phyloP scores from a whole-genome alignment of 768 basidiomycete species.

The Boletellus sp. region DNA sequence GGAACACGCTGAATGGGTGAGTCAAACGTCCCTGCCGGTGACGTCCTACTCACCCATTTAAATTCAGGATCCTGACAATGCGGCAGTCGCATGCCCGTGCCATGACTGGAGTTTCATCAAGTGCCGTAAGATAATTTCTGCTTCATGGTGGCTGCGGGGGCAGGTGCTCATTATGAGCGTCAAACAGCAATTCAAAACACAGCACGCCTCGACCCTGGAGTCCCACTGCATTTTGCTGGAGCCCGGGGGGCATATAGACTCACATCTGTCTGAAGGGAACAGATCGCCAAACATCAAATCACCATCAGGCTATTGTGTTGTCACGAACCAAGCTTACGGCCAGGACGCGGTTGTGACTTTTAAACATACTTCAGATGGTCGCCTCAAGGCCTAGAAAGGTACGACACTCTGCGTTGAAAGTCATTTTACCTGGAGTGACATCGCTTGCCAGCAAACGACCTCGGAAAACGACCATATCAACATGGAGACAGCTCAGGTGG shows the following conservation, averaged over 20 bases:
- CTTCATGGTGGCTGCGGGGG: no score
- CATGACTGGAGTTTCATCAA: not conserved
- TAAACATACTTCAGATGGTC: not conserved
- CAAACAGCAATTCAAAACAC: not conserved
- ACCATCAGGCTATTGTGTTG: not conserved
- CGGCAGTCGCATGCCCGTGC: conserved; percentile 8
- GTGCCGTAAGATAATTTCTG: conserved; percentile 4
- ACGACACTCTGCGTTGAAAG: not conserved
- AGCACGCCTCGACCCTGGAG: conserved; percentile 19
- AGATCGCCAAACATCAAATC: conserved; percentile 4
- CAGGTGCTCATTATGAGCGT: conserved; percentile 9
- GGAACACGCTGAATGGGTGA: conserved; percentile 17
- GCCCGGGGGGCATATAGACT: conserved; percentile 15
- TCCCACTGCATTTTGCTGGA: not conserved
- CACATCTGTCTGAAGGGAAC: not conserved
- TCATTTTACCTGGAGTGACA: conserved; percentile 9
- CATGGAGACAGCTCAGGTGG: conserved; percentile 6
- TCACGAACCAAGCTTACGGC: not conserved
- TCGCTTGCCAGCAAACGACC: conserved; percentile 3
- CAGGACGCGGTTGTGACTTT: conserved; percentile 2
- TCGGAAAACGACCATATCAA: not conserved
- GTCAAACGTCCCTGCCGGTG: conserved; percentile 6
- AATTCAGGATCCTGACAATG: conserved; percentile 13
- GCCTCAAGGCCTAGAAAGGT: conserved; percentile 15
- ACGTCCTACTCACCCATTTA: conserved; percentile 4